Conservation (phyloP, 2,329 filamentous ascomycete species). For the Aspergillus niger region DNA sequence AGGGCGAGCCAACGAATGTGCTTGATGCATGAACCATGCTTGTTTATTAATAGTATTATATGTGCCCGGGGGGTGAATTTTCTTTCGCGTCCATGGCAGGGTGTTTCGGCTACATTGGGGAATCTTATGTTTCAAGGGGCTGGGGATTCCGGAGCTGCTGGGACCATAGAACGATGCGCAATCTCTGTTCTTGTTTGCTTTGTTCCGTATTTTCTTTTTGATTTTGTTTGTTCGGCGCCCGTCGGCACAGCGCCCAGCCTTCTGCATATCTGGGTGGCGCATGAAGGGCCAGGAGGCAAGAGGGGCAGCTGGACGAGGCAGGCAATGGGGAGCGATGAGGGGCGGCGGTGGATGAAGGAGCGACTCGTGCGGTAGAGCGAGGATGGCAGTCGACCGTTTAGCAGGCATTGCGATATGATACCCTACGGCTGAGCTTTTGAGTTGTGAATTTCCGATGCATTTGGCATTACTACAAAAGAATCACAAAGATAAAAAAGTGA, state of each 20-base stretch:
- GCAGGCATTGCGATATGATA: constrained; percentile 48
- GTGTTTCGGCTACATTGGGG: constrained; percentile 23
- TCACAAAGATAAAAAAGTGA: not conserved
- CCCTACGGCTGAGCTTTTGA: constrained; percentile 43
- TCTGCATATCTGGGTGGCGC: constrained; percentile 9
- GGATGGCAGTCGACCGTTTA: constrained; percentile 42
- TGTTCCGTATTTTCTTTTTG: constrained; percentile 3
- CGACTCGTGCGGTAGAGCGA: constrained; percentile 17
- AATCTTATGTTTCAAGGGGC: constrained; percentile 20
- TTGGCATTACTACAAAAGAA: not conserved
- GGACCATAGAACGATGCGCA: constrained; percentile 20
- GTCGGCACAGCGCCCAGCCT: constrained; percentile 6
- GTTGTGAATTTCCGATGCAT: constrained; percentile 21
- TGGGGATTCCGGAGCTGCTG: constrained; percentile 14
- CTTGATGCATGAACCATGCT: constrained; percentile 26
- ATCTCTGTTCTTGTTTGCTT: not conserved
- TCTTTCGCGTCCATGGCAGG: constrained; percentile 20
- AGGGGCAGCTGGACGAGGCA: not conserved
- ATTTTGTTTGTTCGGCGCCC: constrained; percentile 9
- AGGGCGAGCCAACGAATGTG: constrained; percentile 18
- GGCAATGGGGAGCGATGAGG: not conserved
- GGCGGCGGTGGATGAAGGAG: constrained; percentile 12
- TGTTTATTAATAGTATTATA: constrained; percentile 18
- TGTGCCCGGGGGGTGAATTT: constrained; percentile 15
- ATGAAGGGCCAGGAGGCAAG: not conserved